Base-by-base conservation (phyloP, 345 rosid species). In the Camelina sativa region DNA sequence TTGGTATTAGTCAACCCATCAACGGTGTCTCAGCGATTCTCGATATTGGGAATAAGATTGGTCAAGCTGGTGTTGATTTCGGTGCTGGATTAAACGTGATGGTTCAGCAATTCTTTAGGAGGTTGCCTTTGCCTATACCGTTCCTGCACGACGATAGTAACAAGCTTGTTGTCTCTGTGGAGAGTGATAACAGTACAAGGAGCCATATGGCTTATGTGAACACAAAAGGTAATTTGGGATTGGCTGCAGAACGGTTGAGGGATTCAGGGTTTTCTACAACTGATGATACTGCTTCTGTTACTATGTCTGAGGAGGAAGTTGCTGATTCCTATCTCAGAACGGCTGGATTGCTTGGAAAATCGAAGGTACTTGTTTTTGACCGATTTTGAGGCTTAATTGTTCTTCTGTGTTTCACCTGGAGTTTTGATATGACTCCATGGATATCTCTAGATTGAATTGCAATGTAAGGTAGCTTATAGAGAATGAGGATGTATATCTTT, bases 31-130 rank as follows among this genome's bases (percentile, higher is more conserved):
- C 86, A 1, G 88, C 95, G 9, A 86, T 95, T 73, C 81, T 95
- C 7, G 91, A 84, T 51, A 84, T 91, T 4, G 98, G 97, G 46
- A 95, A 74, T 67, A 79, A 80, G 81, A 90, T 95, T 67, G 97
- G 99, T 38, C 97, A 86, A 68, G 97, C 89, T 20, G 96, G 97
- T 67, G 84, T 87, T 13, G 97, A 92, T 74, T 85, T 95, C 7
- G 97, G 99, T 59, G 86, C 89, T 5, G 79, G 85, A 59, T 78
- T 92, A 74, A 88, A 89, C 62, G 89, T 91, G 11, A 80, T 92
- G 83, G 86, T 95, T 65, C 90, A 87, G 35, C 99, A 92, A 75
- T 85, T 95, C 48, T 90, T 87, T 47, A 86, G 96, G 76, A 76
- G 84, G 32, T 72, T 89, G 65, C 97, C 97, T 1, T 72, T 89